phyloP scores from a whole-genome alignment of 2,329 filamentous ascomycete genomes.

The Myriosclerotinia scirpicola region DNA sequence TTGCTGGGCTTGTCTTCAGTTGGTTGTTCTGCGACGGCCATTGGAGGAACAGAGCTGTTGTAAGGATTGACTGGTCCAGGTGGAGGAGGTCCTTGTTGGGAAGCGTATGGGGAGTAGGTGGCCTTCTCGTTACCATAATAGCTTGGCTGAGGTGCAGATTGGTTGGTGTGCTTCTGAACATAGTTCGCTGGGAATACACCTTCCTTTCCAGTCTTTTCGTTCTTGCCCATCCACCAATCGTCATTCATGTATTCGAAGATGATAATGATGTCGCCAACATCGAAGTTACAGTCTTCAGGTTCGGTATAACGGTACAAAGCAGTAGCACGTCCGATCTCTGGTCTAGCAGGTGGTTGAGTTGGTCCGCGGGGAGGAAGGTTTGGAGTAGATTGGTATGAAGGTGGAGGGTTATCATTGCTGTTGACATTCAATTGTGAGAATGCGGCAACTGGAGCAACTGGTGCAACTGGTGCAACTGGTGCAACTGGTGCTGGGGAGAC shows the following conservation, averaged over 20 bases:
- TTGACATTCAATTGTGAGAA: conserved; percentile 31
- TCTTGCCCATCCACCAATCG: conserved; percentile 94
- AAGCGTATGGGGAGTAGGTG: conserved; percentile 20
- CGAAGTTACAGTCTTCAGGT: conserved; percentile 76
- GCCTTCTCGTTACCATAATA: conserved; percentile 33
- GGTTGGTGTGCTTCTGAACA: conserved; percentile 63
- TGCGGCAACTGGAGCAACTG: conserved; percentile 27
- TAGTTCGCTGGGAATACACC: conserved; percentile 96
- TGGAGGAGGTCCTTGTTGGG: conserved; percentile 39
- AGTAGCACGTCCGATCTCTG: conserved; percentile 69
- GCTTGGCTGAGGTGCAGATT: conserved; percentile 28
- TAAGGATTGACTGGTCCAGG: conserved; percentile 59
- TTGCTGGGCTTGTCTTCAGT: conserved; percentile 47
- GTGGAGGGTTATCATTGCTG: conserved; percentile 30
- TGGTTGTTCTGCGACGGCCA: conserved; percentile 65
- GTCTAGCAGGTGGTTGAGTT: conserved; percentile 41
- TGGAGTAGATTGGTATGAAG: conserved; percentile 41
- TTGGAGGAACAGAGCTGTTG: conserved; percentile 68
- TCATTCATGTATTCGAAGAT: conserved; percentile 93
- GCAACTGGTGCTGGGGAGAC: conserved; percentile 44
- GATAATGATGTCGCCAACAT: conserved; percentile 75
- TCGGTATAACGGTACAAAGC: conserved; percentile 84
- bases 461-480: conserved; percentile 39
- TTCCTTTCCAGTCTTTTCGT: conserved; percentile 76
- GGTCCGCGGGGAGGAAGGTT: conserved; percentile 30